Percentiles rank a stretch among this genome's conserved stretches.
Conservation (phyloP, 139 green algal genomes). For the Picochlorum sp. region DNA sequence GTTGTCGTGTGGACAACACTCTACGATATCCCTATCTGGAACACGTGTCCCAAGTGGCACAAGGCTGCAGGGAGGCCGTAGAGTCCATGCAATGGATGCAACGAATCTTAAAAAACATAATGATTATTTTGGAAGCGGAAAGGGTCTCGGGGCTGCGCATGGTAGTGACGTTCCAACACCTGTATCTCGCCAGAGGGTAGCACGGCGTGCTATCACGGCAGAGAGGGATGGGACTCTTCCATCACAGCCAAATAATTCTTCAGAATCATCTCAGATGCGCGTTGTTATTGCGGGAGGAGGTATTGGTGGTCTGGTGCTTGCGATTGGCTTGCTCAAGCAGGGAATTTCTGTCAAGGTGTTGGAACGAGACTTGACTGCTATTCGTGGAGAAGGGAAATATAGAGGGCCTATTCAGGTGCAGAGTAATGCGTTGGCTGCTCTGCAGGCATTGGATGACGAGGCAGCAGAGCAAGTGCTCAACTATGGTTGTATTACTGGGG, state of each 20-base stretch:
- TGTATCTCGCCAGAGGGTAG: too few species aligned
- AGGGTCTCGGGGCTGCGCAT: too few species aligned
- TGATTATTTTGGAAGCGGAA: too few species aligned
- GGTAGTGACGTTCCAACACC: too few species aligned
- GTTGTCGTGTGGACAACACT: too few species aligned
- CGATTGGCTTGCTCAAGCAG: slow-evolving; percentile 69
- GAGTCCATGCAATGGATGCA: too few species aligned
- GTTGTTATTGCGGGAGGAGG: slow-evolving; percentile 77
- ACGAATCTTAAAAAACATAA: too few species aligned
- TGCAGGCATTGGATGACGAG: slow-evolving; percentile 73
- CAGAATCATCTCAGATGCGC: neutral
- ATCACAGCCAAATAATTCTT: neutral
- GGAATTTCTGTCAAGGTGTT: slow-evolving; percentile 75
- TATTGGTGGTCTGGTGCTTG: slow-evolving; percentile 84
- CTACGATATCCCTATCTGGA: too few species aligned
- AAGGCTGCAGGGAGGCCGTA: too few species aligned
- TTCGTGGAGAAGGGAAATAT: slow-evolving; percentile 90
- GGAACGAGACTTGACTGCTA: slow-evolving; percentile 86
- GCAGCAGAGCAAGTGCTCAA: slow-evolving; percentile 56
- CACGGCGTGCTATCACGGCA: too few species aligned
- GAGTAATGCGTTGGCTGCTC: slow-evolving; percentile 76
- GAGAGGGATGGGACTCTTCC: too few species aligned
- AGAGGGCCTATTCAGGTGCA: slow-evolving; percentile 88
- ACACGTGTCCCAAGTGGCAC: too few species aligned
- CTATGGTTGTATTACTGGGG: slow-evolving; percentile 75